These are phyloP conservation scores for Aspergillus baeticus DNA, from an alignment of 495 filamentous ascomycete species.

Conservation along the genomic window DNA sequence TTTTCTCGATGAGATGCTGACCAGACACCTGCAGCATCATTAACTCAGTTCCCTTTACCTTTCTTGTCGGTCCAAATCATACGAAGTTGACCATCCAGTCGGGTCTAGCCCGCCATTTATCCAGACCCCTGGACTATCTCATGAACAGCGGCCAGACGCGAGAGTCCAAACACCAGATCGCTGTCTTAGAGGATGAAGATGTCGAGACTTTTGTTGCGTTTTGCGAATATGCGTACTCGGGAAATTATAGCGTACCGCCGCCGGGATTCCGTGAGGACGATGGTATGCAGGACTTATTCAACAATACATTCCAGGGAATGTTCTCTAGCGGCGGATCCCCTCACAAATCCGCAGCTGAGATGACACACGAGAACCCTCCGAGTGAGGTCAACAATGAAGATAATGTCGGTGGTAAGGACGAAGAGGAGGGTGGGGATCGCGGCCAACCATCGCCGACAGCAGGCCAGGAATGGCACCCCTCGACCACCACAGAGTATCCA, in stretches of 20 bases:
- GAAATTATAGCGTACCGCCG: slow-evolving; percentile 44
- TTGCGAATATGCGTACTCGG: slow-evolving; percentile 50
- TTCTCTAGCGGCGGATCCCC: slow-evolving; percentile 14
- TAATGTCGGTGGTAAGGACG: background rate
- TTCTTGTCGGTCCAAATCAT: slow-evolving; percentile 46
- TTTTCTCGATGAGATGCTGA: background rate
- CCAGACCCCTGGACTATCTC: slow-evolving; percentile 43
- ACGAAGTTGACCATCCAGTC: slow-evolving; percentile 49
- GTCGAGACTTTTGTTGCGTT: slow-evolving; percentile 48
- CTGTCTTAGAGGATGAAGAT: slow-evolving; percentile 45
- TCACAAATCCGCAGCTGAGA: background rate
- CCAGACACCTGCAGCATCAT: slow-evolving; percentile 33
- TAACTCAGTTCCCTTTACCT: slow-evolving; percentile 46
- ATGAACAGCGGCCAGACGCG: slow-evolving; percentile 47
- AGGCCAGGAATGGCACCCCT: slow-evolving; percentile 4
- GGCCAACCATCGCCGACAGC: background rate
- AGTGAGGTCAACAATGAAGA: background rate
- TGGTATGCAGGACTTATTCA: slow-evolving; percentile 11
- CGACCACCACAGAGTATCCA: slow-evolving; percentile 7
- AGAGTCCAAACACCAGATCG: slow-evolving; percentile 45
- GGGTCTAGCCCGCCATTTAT: slow-evolving; percentile 46
- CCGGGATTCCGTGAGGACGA: slow-evolving; percentile 26
- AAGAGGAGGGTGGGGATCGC: background rate
- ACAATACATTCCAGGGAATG: slow-evolving; percentile 19
- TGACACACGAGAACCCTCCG: background rate